Evolutionary conservation across 352 stramenopile genomes (phyloP), one percentile per base, ranked within the genome.

Genomic region (Thalassiosira exigua): DNA sequence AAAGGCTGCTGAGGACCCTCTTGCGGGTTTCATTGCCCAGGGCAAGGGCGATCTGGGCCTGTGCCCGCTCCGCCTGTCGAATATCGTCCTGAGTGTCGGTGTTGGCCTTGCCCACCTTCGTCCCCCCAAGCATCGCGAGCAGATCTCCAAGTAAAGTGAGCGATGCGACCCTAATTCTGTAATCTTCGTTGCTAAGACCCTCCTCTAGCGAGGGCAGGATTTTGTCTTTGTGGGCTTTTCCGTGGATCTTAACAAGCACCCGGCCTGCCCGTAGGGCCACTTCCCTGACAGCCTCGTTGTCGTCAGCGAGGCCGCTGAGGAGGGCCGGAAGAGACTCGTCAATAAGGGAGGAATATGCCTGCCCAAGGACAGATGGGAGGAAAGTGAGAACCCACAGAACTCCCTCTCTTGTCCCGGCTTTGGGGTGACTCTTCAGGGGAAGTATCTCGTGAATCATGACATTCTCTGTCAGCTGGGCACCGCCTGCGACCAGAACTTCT

Each of bases 321-420:
- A 99, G 93, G 48, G 98, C 96, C 22, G 97, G 97, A 51, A 99
- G 90, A 29, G 96, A 96, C 64, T 95, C 90, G 64, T 94, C 90
- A 67, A 99, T 95, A 58, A 99, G 95, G 36, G 94, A 86, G 3
- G 95, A 91, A 87, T 99, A 99, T 46, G 76, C 81, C 58, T 94
- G 90, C 58, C 96, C 96, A 54, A 99, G 90, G 24, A 95, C 92
- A n/a, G 95, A 95, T 3, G 98, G 97, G 69, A 99, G 81, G 86
- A 99, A 99, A 30, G 96, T 98, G 57, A 99, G 93, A 57, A 99
- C 95, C 98, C 98, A 99, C 30, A 99, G 70, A 19, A 99, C 95
- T 58, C 98, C 97, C 78, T 99, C 97, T 74, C 97, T 94, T 19
- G 98, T 98, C 48, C 93, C 96, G 46, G 93, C 91, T 72, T 98